A percentile compares a stretch with the other conserved stretches of the same genome.
Evolutionary conservation across 306 rosid species (phyloP).

Genomic region (Potentilla sterilis): DNA sequence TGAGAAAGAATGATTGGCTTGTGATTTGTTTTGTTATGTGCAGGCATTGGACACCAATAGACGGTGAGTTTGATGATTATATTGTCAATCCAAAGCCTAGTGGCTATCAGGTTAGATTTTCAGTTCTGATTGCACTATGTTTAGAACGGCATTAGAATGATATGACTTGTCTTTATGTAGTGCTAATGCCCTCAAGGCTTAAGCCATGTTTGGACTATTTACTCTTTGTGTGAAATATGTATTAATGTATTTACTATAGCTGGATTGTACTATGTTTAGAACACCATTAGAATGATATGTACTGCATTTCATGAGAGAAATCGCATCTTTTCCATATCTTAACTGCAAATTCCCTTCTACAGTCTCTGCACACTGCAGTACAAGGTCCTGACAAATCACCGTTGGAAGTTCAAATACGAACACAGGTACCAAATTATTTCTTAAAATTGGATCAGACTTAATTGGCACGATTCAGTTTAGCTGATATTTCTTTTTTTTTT

Average conservation of each 20-base stretch:
- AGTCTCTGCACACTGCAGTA: slow-evolving; percentile 98
- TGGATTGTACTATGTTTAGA: too few relatives aligned
- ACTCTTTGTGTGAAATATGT: not conserved
- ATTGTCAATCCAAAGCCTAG: slow-evolving; percentile 93
- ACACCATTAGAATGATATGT: not conserved
- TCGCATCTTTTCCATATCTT: slow-evolving; percentile 16
- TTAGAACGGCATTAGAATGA: not conserved
- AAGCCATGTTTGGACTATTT: not conserved
- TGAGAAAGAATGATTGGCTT: slow-evolving; percentile 3
- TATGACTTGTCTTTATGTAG: not conserved
- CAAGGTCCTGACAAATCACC: slow-evolving; percentile 89
- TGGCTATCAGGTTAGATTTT: slow-evolving; percentile 84
- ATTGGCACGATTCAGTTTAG: slow-evolving; percentile 18
- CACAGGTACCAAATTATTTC: slow-evolving; percentile 55
- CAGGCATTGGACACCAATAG: slow-evolving; percentile 92
- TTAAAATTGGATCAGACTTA: slow-evolving; percentile 14
- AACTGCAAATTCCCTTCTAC: slow-evolving; percentile 27
- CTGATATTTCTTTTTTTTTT: slow-evolving; percentile 18
- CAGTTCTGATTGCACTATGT: slow-evolving; percentile 12
- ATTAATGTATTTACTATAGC: not conserved
- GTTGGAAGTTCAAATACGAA: slow-evolving; percentile 97
- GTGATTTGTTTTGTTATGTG: slow-evolving; percentile 13
- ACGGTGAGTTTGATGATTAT: slow-evolving; percentile 97
- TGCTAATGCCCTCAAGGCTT: not conserved
- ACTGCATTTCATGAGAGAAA: slow-evolving; percentile 7